phyloP scores from a whole-genome alignment of 1,139 yeast genomes.

The Geotrichum histeridarum region DNA sequence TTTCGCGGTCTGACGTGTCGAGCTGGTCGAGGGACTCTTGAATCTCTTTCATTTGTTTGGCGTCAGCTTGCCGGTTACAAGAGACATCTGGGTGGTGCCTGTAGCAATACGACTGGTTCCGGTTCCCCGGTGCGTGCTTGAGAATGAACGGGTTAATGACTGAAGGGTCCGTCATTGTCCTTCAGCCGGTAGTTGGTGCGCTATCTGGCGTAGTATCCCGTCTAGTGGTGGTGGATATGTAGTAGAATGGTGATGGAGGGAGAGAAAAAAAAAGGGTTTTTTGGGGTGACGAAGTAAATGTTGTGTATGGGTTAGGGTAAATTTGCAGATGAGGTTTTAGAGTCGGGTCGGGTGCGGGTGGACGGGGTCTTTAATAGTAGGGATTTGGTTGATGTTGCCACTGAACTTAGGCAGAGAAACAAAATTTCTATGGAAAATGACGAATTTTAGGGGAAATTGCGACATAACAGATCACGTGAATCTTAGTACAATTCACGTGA shows the following conservation, averaged over 20 bases:
- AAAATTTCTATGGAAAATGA: too few relatives aligned
- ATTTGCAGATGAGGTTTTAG: too few relatives aligned
- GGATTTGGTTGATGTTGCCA: too few relatives aligned
- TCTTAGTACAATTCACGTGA: too few relatives aligned
- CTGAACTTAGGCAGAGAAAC: too few relatives aligned
- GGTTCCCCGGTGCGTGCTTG: constrained; percentile 5
- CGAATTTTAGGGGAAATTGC: too few relatives aligned
- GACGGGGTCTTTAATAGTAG: too few relatives aligned
- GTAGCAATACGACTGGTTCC: constrained; percentile 54
- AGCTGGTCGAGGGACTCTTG: constrained; percentile 46
- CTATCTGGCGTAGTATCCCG: neutral
- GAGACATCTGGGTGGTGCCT: constrained; percentile 84
- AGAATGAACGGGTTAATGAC: constrained; percentile 4
- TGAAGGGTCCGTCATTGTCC: neutral
- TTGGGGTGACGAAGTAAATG: too few relatives aligned
- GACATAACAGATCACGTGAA: too few relatives aligned
- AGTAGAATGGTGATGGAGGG: neutral
- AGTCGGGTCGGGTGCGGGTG: too few relatives aligned
- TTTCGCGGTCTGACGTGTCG: constrained; percentile 57
- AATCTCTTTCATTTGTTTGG: constrained; percentile 55
- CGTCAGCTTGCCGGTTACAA: constrained; percentile 68
- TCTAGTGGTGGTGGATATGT: neutral
- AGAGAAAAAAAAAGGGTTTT: neutral
- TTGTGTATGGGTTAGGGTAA: too few relatives aligned
- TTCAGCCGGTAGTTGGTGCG: too few relatives aligned